phyloP scores from a whole-genome alignment of 805 yeast genomes.

The Candida ficus region DNA sequence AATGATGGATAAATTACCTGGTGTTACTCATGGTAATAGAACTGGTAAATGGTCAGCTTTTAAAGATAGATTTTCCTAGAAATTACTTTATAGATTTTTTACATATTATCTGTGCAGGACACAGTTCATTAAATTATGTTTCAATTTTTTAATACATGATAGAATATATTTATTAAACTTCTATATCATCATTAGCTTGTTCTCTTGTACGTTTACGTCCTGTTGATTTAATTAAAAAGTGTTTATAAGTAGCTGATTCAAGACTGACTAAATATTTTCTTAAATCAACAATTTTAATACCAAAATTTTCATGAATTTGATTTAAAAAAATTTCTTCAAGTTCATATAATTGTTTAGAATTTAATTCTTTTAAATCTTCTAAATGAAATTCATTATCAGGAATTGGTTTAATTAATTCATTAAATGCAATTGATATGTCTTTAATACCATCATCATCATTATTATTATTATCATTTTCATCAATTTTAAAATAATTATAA shows the following conservation, averaged over 20 bases:
- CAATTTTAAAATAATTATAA: slow-evolving; percentile 20
- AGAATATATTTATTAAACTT: too few relatives aligned
- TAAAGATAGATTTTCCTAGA: slow-evolving; percentile 4
- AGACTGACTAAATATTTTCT: too few relatives aligned
- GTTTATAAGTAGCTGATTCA: neutral
- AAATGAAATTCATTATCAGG: neutral
- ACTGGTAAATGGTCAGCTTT: slow-evolving; percentile 7
- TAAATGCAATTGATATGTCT: neutral
- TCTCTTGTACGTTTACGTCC: too few relatives aligned
- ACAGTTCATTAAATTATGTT: too few relatives aligned
- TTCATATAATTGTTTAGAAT: neutral
- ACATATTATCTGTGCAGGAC: neutral
- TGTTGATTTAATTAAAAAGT: neutral
- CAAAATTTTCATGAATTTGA: neutral
- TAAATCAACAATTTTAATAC: too few relatives aligned
- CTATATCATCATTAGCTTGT: too few relatives aligned
- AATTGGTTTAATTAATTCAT: neutral
- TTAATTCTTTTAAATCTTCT: neutral
- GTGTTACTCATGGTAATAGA: neutral
- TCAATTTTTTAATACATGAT: neutral
- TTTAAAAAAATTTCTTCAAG: neutral
- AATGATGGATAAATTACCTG: slow-evolving; percentile 7
- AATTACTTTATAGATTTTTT: neutral
- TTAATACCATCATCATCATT: neutral
- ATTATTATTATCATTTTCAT: neutral